These are phyloP conservation scores for Blastomyces silverae DNA, from an alignment of 2,329 filamentous ascomycete genomes.

Conservation along the genomic window DNA sequence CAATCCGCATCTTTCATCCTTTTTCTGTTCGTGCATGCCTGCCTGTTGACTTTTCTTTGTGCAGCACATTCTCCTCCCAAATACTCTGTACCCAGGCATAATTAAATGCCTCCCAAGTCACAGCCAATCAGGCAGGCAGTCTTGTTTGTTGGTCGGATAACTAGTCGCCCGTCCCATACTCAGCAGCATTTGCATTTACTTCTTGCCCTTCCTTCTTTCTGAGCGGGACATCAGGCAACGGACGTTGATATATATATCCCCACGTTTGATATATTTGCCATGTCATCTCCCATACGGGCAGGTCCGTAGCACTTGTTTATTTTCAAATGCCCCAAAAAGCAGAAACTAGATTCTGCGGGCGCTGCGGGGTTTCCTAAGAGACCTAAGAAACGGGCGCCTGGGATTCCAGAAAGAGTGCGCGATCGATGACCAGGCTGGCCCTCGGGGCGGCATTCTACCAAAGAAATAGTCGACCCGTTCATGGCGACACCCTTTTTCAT, in stretches of 20 bases:
- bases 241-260: background rate
- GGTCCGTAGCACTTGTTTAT: background rate
- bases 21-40: background rate
- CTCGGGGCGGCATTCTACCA: background rate
- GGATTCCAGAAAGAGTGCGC: background rate
- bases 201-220: background rate
- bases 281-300: background rate
- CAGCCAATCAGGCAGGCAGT: background rate
- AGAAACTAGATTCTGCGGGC: background rate
- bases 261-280: background rate
- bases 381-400: background rate
- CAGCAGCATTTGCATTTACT: background rate
- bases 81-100: background rate
- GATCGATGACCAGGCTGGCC: background rate
- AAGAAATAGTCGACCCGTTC: background rate
- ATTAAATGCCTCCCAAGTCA: background rate
- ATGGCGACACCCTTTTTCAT: background rate
- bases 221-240: background rate
- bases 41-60: constrained; percentile 1
- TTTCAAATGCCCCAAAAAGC: background rate
- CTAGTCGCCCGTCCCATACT: background rate
- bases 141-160: too few species aligned
- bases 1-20: background rate
- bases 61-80: background rate
- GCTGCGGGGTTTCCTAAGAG: background rate